A percentile compares a stretch with the other conserved stretches of the same genome.
These are phyloP conservation scores for Paraphoma sp. DNA, from an alignment of 2,329 filamentous ascomycete species.

Conservation along the genomic window DNA sequence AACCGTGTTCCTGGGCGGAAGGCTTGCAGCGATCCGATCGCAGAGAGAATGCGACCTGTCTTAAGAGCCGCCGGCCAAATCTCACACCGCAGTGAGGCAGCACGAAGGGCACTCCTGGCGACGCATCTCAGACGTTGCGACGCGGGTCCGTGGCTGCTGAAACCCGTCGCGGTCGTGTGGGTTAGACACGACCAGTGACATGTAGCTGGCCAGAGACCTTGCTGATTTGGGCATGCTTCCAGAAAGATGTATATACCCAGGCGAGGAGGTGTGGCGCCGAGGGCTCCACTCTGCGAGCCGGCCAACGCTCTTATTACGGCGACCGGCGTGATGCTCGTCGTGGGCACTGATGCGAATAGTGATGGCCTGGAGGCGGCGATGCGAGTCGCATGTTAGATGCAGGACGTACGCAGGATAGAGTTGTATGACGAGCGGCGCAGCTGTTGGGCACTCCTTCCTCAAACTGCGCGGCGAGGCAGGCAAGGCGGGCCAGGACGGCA, in stretches of 20 bases:
- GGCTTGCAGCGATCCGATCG: slow-evolving; percentile 39
- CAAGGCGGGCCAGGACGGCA: slow-evolving; percentile 4
- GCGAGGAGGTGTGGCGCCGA: slow-evolving; percentile 26
- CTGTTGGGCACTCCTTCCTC: slow-evolving; percentile 6
- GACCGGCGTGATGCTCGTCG: slow-evolving; percentile 6
- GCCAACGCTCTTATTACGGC: slow-evolving; percentile 31
- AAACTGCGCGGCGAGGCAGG: slow-evolving; percentile 3
- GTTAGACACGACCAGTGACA: slow-evolving; percentile 12
- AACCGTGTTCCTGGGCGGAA: slow-evolving; percentile 39
- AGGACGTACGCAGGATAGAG: too few relatives aligned
- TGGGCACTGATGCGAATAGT: neutral
- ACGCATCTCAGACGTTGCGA: slow-evolving; percentile 19
- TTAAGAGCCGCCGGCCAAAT: slow-evolving; percentile 10
- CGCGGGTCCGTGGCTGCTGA: slow-evolving; percentile 7
- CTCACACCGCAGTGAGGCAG: slow-evolving; percentile 6
- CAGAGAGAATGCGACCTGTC: slow-evolving; percentile 28
- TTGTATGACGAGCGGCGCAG: neutral
- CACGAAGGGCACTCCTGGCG: slow-evolving; percentile 13
- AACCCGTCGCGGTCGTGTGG: slow-evolving; percentile 14
- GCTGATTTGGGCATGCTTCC: slow-evolving; percentile 15
- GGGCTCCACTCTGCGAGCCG: slow-evolving; percentile 26
- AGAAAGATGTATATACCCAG: slow-evolving; percentile 27
- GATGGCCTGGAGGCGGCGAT: slow-evolving; percentile 3
- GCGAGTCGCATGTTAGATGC: slow-evolving; percentile 3
- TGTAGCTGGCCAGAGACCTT: slow-evolving; percentile 3